A percentile compares a stretch with the other conserved stretches of the same genome.
These are phyloP conservation scores for Boechera retrofracta DNA, from an alignment of 345 rosid species.

Conservation along the genomic window DNA sequence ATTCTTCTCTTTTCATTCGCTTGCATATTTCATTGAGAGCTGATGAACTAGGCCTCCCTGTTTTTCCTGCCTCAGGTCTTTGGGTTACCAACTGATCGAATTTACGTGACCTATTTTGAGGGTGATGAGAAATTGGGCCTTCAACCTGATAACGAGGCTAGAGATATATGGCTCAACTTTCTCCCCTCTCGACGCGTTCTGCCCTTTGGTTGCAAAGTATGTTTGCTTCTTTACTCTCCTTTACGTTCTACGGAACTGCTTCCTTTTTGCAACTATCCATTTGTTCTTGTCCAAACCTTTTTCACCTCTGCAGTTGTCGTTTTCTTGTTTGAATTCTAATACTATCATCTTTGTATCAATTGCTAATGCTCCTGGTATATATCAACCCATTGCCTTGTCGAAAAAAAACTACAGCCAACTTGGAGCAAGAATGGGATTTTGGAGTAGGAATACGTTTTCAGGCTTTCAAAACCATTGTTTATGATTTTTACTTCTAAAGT, in stretches of 20 bases:
- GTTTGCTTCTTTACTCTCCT: conserved; percentile 1
- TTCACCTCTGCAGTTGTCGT: too few species aligned
- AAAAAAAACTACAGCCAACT: too few species aligned
- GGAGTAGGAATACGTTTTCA: not conserved
- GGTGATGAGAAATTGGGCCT: conserved; percentile 90
- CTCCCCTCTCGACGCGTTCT: conserved; percentile 77
- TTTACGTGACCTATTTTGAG: conserved; percentile 95
- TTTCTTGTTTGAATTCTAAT: too few species aligned
- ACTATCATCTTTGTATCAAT: too few species aligned
- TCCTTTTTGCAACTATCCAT: too few species aligned
- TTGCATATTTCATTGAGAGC: too few species aligned
- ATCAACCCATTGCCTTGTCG: not conserved
- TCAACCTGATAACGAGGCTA: conserved; percentile 85
- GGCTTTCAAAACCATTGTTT: not conserved
- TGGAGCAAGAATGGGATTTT: too few species aligned
- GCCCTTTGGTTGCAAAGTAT: conserved; percentile 91
- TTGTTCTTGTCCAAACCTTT: too few species aligned
- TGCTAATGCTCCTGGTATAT: not conserved
- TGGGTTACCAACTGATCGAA: conserved; percentile 65
- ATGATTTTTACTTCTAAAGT: not conserved
- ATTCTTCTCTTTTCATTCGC: too few species aligned
- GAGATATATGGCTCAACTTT: conserved; percentile 78
- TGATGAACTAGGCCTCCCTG: too few species aligned
- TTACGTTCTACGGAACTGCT: too few species aligned
- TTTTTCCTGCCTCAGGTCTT: conserved; percentile 55